These are phyloP conservation scores for Wickerhamiella siamensis DNA, from an alignment of 805 yeast species.

Conservation along the genomic window DNA sequence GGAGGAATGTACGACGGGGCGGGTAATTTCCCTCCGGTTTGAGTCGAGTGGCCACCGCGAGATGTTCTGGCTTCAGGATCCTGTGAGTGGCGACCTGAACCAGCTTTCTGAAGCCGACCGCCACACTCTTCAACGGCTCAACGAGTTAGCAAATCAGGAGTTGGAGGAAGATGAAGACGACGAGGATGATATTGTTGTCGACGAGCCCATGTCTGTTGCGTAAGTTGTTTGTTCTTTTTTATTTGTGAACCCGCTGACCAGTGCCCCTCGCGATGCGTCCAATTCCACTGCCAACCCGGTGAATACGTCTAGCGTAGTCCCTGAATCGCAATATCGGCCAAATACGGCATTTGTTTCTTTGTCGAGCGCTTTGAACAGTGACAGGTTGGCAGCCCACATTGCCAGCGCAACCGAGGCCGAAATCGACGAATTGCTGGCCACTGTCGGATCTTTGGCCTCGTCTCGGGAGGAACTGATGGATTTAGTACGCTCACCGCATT, in stretches of 20 bases:
- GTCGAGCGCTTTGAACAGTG: neutral
- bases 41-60: constrained; percentile 44
- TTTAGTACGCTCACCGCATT: constrained; percentile 37
- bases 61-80: constrained; percentile 61
- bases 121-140: constrained; percentile 34
- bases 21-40: constrained; percentile 58
- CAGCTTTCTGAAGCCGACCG: constrained; percentile 47
- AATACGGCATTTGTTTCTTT: neutral
- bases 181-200: constrained; percentile 2
- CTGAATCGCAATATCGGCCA: too few relatives aligned
- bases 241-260: too few relatives aligned
- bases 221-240: too few relatives aligned
- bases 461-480: constrained; percentile 29
- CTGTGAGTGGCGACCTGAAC: constrained; percentile 44
- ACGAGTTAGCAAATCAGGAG: constrained; percentile 26
- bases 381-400: constrained; percentile 26
- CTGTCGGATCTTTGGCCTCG: constrained; percentile 29
- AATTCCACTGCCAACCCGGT: neutral
- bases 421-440: constrained; percentile 25
- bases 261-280: neutral
- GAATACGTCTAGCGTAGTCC: too few relatives aligned
- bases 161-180: constrained; percentile 13
- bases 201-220: neutral
- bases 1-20: constrained; percentile 55
- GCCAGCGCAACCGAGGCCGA: constrained; percentile 21